phyloP scores from a whole-genome alignment of 306 rosid genomes.

The Cicer pinnatifidum region DNA sequence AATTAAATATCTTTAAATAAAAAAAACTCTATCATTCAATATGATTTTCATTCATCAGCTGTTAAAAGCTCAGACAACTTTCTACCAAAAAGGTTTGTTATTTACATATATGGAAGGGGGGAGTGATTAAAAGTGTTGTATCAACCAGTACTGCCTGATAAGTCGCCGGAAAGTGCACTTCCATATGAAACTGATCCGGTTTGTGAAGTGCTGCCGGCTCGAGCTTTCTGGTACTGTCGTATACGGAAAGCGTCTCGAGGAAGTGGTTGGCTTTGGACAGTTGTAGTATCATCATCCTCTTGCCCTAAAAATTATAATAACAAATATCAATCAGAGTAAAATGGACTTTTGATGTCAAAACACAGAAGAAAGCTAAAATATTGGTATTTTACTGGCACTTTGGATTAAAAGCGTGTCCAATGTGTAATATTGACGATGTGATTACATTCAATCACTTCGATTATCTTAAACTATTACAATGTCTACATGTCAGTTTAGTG shows the following conservation, averaged over 20 bases:
- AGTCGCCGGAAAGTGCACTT: constrained; percentile 89
- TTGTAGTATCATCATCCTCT: constrained; percentile 77
- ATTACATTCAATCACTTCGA: no score
- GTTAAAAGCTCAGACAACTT: no score
- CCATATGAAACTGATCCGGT: constrained; percentile 93
- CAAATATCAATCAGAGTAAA: not conserved
- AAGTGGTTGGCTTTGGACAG: constrained; percentile 86
- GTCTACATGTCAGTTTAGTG: no score
- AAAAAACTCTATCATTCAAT: not conserved
- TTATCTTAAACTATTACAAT: no score
- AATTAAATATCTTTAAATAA: no score
- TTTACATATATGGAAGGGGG: not conserved
- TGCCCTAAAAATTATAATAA: constrained; percentile 52
- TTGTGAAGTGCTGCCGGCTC: constrained; percentile 70
- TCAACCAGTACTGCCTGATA: constrained; percentile 90
- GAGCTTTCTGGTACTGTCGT: constrained; percentile 84
- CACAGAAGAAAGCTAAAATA: constrained; percentile 6
- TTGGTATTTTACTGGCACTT: no score
- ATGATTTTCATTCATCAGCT: no score
- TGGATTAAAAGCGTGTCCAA: no score
- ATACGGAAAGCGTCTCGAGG: constrained; percentile 90
- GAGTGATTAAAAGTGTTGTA: not conserved
- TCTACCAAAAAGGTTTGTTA: not conserved
- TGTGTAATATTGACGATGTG: no score
- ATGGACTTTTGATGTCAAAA: constrained; percentile 4